phyloP scores from a whole-genome alignment of 2,329 filamentous ascomycete genomes.

The Aspergillus sp. region DNA sequence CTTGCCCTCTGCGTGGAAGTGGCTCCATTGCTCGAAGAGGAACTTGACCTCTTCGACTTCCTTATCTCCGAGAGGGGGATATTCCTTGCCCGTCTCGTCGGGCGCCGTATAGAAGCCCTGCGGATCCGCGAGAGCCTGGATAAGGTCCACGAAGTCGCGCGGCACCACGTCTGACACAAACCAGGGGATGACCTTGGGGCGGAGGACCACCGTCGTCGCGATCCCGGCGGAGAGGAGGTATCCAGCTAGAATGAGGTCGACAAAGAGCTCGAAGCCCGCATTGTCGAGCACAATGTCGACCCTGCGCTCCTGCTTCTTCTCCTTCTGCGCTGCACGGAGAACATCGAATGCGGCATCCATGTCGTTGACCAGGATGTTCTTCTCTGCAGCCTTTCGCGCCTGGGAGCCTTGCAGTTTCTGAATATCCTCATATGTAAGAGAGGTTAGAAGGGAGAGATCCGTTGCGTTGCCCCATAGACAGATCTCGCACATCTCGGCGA shows the following conservation, averaged over 20 bases:
- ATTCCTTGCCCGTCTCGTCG: slow-evolving; percentile 63
- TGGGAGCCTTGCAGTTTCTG: slow-evolving; percentile 92
- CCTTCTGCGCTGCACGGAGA: slow-evolving; percentile 67
- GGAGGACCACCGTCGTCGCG: slow-evolving; percentile 83
- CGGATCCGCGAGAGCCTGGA: slow-evolving; percentile 78
- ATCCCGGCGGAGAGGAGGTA: slow-evolving; percentile 84
- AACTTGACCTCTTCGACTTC: slow-evolving; percentile 72
- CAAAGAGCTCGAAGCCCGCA: slow-evolving; percentile 94
- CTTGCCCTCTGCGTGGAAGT: slow-evolving; percentile 80
- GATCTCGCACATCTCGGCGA: slow-evolving; percentile 93
- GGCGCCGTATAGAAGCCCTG: slow-evolving; percentile 78
- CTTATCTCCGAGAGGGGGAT: slow-evolving; percentile 66
- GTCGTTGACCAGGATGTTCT: slow-evolving; percentile 92
- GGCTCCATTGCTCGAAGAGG: slow-evolving; percentile 80
- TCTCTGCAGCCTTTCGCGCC: slow-evolving; percentile 82
- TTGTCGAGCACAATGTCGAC: slow-evolving; percentile 98
- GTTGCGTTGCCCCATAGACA: slow-evolving; percentile 98
- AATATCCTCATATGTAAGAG: slow-evolving; percentile 91
- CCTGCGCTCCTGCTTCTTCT: slow-evolving; percentile 67
- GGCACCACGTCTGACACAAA: slow-evolving; percentile 96
- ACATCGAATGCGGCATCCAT: slow-evolving; percentile 72
- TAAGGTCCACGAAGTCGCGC: slow-evolving; percentile 79
- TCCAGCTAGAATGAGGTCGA: slow-evolving; percentile 88
- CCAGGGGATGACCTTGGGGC: slow-evolving; percentile 96
- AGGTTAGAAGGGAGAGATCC: slow-evolving; percentile 87